Conservation (phyloP, 805 yeast genomes). For the Monosporozyma servazzii region DNA sequence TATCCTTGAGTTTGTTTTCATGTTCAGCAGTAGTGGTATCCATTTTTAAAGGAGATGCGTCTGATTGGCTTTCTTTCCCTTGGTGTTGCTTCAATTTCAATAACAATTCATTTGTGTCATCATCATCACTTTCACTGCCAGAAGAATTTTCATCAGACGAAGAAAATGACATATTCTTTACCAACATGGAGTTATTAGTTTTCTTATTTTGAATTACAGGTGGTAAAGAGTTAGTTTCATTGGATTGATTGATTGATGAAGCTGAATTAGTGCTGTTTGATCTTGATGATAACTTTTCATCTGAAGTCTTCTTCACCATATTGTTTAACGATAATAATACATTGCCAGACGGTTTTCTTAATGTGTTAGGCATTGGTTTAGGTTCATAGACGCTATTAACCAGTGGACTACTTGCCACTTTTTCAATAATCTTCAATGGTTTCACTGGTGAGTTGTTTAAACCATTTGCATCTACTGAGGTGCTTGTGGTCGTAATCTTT, state of each 20-base stretch:
- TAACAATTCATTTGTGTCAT: not conserved
- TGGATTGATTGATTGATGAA: not conserved
- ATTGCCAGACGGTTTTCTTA: constrained; percentile 22
- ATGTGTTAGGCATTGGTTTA: constrained; percentile 2
- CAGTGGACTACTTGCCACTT: constrained; percentile 15
- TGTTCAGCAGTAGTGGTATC: not conserved
- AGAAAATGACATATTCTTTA: not conserved
- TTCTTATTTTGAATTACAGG: not conserved
- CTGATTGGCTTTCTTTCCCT: not conserved
- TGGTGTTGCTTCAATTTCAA: not conserved
- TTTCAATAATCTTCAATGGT: constrained; percentile 61
- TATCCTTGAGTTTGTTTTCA: not conserved
- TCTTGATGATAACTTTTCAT: not conserved
- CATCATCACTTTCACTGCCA: constrained; percentile 2
- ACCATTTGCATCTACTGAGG: not conserved
- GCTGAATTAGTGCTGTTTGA: not conserved
- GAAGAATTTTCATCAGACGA: not conserved
- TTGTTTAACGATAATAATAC: not conserved
- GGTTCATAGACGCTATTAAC: not conserved
- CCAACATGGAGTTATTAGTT: not conserved
- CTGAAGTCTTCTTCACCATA: not conserved
- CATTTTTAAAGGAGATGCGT: not conserved
- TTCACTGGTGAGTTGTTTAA: constrained; percentile 38
- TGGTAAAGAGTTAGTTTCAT: not conserved
- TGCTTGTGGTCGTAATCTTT: not conserved